phyloP scores from a whole-genome alignment of 306 rosid genomes.

The Casuarina cunninghamiana region DNA sequence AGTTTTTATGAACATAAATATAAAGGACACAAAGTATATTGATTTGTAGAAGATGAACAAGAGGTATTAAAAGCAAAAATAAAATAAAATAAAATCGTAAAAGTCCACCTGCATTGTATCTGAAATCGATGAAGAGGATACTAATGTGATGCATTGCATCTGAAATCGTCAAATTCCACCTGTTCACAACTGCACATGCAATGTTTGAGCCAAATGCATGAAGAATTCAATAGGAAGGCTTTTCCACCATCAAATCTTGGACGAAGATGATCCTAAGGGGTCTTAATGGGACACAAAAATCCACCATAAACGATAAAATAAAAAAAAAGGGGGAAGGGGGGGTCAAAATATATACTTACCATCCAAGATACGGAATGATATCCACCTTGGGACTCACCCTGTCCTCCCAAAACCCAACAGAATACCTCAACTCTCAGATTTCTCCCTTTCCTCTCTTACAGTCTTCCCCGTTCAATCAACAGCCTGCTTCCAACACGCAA shows the following conservation, averaged over 20 bases:
- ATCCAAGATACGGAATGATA: slow-evolving; percentile 25
- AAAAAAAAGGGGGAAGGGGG: neutral
- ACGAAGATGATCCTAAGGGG: slow-evolving; percentile 7
- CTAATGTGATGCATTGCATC: too few species aligned
- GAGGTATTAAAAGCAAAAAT: too few species aligned
- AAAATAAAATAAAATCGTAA: too few species aligned
- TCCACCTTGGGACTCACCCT: slow-evolving; percentile 34
- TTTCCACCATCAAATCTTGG: neutral
- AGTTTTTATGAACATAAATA: too few species aligned
- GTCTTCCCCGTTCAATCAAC: slow-evolving; percentile 8
- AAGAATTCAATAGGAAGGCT: neutral
- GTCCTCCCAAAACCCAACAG: slow-evolving; percentile 7
- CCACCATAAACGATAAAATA: slow-evolving; percentile 4
- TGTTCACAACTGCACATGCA: too few species aligned
- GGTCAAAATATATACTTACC: neutral
- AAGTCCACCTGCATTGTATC: too few species aligned
- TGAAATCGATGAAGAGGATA: too few species aligned
- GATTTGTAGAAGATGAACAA: too few species aligned
- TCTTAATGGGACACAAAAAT: neutral
- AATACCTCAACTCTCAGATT: neutral
- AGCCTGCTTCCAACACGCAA: slow-evolving; percentile 36
- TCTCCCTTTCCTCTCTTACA: neutral
- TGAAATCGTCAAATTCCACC: too few species aligned
- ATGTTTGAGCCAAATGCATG: too few species aligned
- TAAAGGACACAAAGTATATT: too few species aligned